Conservation (phyloP, 306 rosid genomes). For the Quercus variabilis region DNA sequence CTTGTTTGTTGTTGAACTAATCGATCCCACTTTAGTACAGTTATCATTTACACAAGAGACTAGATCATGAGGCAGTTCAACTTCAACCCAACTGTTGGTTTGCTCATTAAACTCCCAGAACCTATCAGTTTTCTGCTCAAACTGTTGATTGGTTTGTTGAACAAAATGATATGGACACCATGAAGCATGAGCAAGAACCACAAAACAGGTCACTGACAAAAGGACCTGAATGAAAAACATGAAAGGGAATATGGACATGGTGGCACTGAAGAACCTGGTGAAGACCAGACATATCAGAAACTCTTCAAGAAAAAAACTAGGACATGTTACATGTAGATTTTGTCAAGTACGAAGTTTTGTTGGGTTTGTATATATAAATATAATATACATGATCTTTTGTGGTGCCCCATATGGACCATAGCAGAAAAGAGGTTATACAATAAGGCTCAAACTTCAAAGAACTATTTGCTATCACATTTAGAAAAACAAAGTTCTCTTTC, state of each 20-base stretch:
- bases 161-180: constrained; percentile 54
- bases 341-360: constrained; percentile 15
- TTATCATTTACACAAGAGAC: constrained; percentile 46
- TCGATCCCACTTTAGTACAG: constrained; percentile 41
- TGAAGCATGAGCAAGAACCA: constrained; percentile 35
- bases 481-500: neutral
- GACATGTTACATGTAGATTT: constrained; percentile 21
- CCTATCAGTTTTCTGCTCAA: constrained; percentile 75
- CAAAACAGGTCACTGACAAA: constrained; percentile 28
- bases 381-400: neutral
- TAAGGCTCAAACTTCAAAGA: constrained; percentile 4
- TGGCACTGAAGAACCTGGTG: constrained; percentile 24
- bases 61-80: constrained; percentile 68
- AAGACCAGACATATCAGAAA: constrained; percentile 20
- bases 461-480: constrained; percentile 4
- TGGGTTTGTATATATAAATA: constrained; percentile 5
- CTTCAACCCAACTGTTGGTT: constrained; percentile 75
- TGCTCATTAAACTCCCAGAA: constrained; percentile 78
- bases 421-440: constrained; percentile 15
- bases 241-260: constrained; percentile 53
- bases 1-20: constrained; percentile 9
- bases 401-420: constrained; percentile 41
- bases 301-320: constrained; percentile 8
- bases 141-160: constrained; percentile 32
- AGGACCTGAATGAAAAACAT: constrained; percentile 47